A percentile compares a stretch with the other conserved stretches of the same genome.
Conservation (phyloP, 2,329 filamentous ascomycete species). For the Fusarium annulatum region DNA sequence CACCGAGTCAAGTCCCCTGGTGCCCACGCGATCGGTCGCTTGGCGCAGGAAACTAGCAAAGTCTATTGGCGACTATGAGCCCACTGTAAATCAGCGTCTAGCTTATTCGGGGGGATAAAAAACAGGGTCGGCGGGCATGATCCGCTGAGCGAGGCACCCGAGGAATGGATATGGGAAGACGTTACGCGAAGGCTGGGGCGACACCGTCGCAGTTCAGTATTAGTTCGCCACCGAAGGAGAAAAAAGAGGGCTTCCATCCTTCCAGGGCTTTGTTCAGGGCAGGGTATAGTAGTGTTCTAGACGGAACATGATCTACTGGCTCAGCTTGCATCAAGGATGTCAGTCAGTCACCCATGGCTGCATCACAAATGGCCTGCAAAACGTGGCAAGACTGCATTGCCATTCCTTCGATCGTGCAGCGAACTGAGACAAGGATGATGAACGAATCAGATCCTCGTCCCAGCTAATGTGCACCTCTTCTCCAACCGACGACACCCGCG, state of each 20-base stretch:
- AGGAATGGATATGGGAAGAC: slow-evolving; percentile 11
- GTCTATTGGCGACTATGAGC: neutral
- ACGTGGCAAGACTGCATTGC: slow-evolving; percentile 1
- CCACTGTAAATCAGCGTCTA: neutral
- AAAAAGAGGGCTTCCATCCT: neutral
- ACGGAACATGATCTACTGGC: neutral
- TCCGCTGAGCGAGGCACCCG: neutral
- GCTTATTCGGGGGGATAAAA: neutral
- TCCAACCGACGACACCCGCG: slow-evolving; percentile 1
- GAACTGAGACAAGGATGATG: neutral
- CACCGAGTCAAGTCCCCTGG: slow-evolving; percentile 19
- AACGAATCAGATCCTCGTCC: neutral
- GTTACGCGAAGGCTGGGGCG: neutral
- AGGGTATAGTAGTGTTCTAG: neutral
- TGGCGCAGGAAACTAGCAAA: slow-evolving; percentile 15
- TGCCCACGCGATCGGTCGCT: slow-evolving; percentile 19
- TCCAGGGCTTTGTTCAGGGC: neutral
- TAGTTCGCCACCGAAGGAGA: slow-evolving; percentile 3
- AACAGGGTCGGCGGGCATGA: neutral
- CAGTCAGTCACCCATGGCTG: too few relatives aligned
- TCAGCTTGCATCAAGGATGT: neutral
- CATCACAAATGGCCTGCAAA: neutral
- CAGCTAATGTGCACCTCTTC: neutral
- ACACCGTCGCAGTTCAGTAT: neutral
- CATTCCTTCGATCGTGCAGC: slow-evolving; percentile 15